Evolutionary conservation across 345 rosid genomes (phyloP), one percentile per base, ranked within the genome.

Genomic region (Linum lewisii): DNA sequence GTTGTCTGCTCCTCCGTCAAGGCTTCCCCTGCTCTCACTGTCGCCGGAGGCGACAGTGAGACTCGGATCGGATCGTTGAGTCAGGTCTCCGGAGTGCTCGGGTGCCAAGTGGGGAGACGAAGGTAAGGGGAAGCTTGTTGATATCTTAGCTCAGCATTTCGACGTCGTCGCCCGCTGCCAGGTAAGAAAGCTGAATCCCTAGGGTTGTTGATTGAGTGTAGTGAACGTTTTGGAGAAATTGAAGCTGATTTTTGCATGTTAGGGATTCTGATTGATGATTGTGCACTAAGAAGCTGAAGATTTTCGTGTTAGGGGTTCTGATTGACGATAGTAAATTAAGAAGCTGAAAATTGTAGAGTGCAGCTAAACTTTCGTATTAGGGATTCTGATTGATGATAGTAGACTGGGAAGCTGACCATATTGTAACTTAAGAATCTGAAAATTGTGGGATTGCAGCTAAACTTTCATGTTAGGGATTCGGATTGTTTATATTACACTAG

Each of bases 91-190:
- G 99, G 95, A 54, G 97, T 92, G 16, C 65, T 92, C 42, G 97
- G 99, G 36, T 74, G 78, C 38, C 99, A 92, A n/a, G 67, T 92
- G 99, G 99, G 97, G 99, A 1, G 99, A 93, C 62, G 99, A 93
- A 63, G 99, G 99, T 16, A 93, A 93, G 71, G 99, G 99, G 62
- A 93, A 93, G 57, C 97, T 92, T 63, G 99, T 92, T 45, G 99
- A 86, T 65, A 85, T 92, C 69, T 75, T 92, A 60, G 95, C 95
- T 21, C 65, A 75, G 38, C 99, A 89, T 32, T 92, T 92, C 67
- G 91, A 92, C 72, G 71, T 89, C 73, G 99, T 92, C 23, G 99
- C 99, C 77, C 97, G 95, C 22, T 93, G 97, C 70, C 99, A 89
- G 88, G 99, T 92, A 62, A 29, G n/a, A 29, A 29, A 29, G 34